Conservation (phyloP, 805 yeast species). For the Candida multigemmis region DNA sequence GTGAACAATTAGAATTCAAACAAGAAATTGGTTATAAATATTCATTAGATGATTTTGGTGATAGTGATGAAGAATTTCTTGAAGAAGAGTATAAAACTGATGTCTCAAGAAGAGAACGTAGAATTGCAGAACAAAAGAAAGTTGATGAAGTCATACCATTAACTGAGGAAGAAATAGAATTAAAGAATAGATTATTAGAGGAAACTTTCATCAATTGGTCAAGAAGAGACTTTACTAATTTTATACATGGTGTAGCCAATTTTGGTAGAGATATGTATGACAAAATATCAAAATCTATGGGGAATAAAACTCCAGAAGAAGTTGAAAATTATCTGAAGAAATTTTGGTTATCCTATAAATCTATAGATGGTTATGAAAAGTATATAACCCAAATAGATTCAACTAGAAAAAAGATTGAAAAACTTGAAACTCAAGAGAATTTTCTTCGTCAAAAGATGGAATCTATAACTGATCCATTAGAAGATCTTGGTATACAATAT, state of each 20-base stretch:
- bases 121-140: slow-evolving; percentile 40
- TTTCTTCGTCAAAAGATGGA: slow-evolving; percentile 46
- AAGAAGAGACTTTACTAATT: slow-evolving; percentile 65
- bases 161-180: slow-evolving; percentile 50
- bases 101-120: slow-evolving; percentile 24
- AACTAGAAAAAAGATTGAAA: slow-evolving; percentile 61
- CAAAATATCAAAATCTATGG: slow-evolving; percentile 45
- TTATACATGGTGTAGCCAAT: slow-evolving; percentile 60
- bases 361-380: slow-evolving; percentile 64
- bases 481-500: slow-evolving; percentile 55
- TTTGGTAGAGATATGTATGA: slow-evolving; percentile 47
- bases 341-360: slow-evolving; percentile 55
- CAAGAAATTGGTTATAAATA: slow-evolving; percentile 51
- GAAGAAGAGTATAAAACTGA: slow-evolving; percentile 39
- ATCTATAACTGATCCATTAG: slow-evolving; percentile 48
- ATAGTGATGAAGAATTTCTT: slow-evolving; percentile 38
- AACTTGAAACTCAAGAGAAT: slow-evolving; percentile 44
- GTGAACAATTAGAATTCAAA: slow-evolving; percentile 59
- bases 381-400: slow-evolving; percentile 63
- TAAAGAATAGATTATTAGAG: slow-evolving; percentile 43
- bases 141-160: slow-evolving; percentile 51
- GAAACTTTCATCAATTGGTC: slow-evolving; percentile 64
- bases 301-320: slow-evolving; percentile 50
- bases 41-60: slow-evolving; percentile 53
- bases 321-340: slow-evolving; percentile 47